Percentiles rank a stretch among this genome's conserved stretches.
Evolutionary conservation across 2,329 filamentous ascomycete genomes (phyloP).

Genomic region (Fusarium pseudonygamai): DNA sequence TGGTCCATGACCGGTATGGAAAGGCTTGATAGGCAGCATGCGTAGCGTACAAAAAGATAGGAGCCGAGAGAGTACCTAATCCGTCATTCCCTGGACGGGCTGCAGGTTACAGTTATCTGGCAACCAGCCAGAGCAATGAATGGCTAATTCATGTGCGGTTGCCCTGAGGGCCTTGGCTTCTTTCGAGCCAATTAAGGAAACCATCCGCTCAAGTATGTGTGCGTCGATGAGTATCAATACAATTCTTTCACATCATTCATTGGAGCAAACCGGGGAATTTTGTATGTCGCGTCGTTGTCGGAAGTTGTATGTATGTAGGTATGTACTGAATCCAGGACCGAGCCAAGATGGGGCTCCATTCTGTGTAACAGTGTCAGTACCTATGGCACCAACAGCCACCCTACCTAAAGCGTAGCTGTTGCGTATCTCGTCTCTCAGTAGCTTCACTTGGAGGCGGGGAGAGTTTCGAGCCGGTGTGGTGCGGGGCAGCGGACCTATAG

Average conservation of each 20-base stretch:
- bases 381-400: not conserved
- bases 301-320: not conserved
- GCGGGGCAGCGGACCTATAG: constrained; percentile 27
- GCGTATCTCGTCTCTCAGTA: constrained; percentile 10
- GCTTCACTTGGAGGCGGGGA: constrained; percentile 25
- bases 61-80: constrained; percentile 14
- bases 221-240: not conserved
- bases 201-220: constrained; percentile 22
- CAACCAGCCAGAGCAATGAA: constrained; percentile 7
- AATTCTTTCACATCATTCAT: not conserved
- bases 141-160: not conserved
- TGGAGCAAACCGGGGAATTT: constrained; percentile 13
- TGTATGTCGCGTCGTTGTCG: not conserved
- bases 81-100: constrained; percentile 22
- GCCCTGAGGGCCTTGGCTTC: constrained; percentile 18
- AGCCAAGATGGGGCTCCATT: constrained; percentile 16
- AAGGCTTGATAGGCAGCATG: constrained; percentile 11
- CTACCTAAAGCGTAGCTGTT: constrained; percentile 31
- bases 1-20: not conserved
- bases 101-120: constrained; percentile 6
- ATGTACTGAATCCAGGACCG: not conserved
- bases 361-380: not conserved
- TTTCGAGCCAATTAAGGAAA: constrained; percentile 31
- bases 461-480: constrained; percentile 26
- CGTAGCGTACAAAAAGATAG: constrained; percentile 11